Evolutionary conservation across 768 basidiomycete genomes (phyloP), one percentile per base, ranked within the genome.

Genomic region (Exidia glandulosa): DNA sequence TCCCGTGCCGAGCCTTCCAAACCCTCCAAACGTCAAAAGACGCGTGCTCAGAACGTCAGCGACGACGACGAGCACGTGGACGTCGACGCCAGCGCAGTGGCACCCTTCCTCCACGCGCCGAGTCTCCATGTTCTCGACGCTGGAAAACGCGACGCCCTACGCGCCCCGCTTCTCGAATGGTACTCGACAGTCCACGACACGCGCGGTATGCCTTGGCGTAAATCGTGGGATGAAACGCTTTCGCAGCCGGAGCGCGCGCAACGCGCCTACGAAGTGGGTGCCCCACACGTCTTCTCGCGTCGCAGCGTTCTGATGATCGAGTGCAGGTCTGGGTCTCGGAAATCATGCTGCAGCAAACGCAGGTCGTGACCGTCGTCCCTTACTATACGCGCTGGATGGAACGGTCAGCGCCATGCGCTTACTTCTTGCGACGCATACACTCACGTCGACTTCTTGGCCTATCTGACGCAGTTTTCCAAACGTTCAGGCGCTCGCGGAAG

Each of bases 341-440:
- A 73, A 86, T 96, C 60, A 96, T 96, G 94, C 78, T 94, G 2
- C 94, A 98, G 71, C 94, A 98, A 72, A 97, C 94, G 0, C 93
- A 95, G 70, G 94, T 96, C 33, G 79, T 73, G 3, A 93, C 92
- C 1, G 93, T 95, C n/a, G 92, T 94, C 65, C 89, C 89, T 1
- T 98, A 96, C 72, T 98, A 90, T 71, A 85, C 82, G 57, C 79
- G 80, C 27, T 98, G 93, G 93, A 90, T 94, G 79, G 75, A 77
- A 64, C 86, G 77, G 89, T 90, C 63, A 61, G 81, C 74, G 19
- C 45, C 25, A 32, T 25, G 41, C 31, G 37, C 41, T 6, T 60
- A 19, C 62, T 32, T 36, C 14, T 10, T 31, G 25, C 25, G 25
- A n/a, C n/a, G n/a, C n/a, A n/a, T n/a, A n/a, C n/a, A n/a, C n/a